phyloP scores from a whole-genome alignment of 176 grass and related monocot genomes.

The Oryza meyeriana region DNA sequence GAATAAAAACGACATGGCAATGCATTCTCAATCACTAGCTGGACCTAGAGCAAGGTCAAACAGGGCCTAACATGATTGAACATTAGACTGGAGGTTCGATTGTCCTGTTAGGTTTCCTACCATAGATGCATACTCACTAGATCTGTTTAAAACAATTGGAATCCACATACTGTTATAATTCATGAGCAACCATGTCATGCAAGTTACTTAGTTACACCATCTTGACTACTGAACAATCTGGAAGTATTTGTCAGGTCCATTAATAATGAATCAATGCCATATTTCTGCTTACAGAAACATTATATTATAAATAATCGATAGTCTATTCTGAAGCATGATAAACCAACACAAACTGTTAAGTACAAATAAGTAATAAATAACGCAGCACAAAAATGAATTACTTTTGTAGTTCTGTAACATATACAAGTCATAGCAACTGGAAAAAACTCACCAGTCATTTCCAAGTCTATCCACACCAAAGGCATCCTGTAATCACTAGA shows the following conservation, averaged over 20 bases:
- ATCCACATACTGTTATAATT: too few species aligned
- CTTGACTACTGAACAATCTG: neutral
- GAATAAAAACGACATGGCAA: too few species aligned
- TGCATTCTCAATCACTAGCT: too few species aligned
- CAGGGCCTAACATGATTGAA: too few species aligned
- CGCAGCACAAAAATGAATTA: neutral
- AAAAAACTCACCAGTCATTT: conserved; percentile 74
- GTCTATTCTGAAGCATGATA: neutral
- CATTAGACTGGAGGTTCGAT: too few species aligned
- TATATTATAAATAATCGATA: too few species aligned
- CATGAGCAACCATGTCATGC: too few species aligned
- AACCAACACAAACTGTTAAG: neutral
- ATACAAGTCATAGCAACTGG: neutral
- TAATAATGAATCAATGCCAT: neutral
- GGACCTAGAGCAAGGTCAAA: too few species aligned
- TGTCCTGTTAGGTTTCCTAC: too few species aligned
- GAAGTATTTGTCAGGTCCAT: neutral
- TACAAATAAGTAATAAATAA: conserved; percentile 9
- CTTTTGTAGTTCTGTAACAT: neutral
- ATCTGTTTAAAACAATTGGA: too few species aligned
- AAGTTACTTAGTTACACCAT: neutral
- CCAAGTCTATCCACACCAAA: conserved; percentile 93
- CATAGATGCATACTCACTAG: too few species aligned
- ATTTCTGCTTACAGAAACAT: neutral
- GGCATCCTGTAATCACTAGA: conserved; percentile 62